phyloP scores from a whole-genome alignment of 1,139 yeast species.

The Diutina mesorugosa region DNA sequence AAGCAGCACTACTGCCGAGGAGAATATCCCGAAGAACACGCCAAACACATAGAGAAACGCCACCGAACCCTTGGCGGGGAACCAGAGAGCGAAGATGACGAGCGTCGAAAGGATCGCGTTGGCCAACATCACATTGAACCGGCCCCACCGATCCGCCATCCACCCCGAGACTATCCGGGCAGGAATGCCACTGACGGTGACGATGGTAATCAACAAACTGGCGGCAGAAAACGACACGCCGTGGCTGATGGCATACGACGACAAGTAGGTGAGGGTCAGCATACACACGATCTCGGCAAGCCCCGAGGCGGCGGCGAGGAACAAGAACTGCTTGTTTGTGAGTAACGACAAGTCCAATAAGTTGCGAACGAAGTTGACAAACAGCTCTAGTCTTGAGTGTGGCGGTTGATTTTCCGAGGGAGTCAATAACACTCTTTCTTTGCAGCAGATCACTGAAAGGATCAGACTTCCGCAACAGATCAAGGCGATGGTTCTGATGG shows the following conservation, averaged over 20 bases:
- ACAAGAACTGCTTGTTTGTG: constrained; percentile 24
- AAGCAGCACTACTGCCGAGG: constrained; percentile 18
- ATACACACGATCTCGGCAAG: constrained; percentile 36
- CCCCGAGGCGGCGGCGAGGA: constrained; percentile 28
- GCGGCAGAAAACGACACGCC: constrained; percentile 3
- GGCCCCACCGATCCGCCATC: constrained; percentile 34
- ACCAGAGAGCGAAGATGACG: constrained; percentile 31
- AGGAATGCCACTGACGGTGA: constrained; percentile 34
- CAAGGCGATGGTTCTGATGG: constrained; percentile 43
- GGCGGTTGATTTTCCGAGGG: neutral
- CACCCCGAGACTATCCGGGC: constrained; percentile 35
- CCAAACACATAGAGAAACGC: constrained; percentile 13
- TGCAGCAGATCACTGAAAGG: constrained; percentile 8
- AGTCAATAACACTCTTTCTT: neutral
- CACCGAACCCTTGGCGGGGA: constrained; percentile 19
- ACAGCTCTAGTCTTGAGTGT: neutral
- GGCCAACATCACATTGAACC: constrained; percentile 38
- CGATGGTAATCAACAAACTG: constrained; percentile 19
- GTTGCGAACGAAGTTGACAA: constrained; percentile 9
- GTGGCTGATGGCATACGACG: constrained; percentile 4
- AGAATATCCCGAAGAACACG: constrained; percentile 16
- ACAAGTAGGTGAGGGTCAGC: constrained; percentile 14
- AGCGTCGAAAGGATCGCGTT: constrained; percentile 24
- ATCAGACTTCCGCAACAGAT: constrained; percentile 25
- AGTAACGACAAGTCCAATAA: constrained; percentile 29